Evolutionary conservation across 306 rosid species (phyloP), one percentile per base, ranked within the genome.

Genomic region (Luffa aegyptiaca): DNA sequence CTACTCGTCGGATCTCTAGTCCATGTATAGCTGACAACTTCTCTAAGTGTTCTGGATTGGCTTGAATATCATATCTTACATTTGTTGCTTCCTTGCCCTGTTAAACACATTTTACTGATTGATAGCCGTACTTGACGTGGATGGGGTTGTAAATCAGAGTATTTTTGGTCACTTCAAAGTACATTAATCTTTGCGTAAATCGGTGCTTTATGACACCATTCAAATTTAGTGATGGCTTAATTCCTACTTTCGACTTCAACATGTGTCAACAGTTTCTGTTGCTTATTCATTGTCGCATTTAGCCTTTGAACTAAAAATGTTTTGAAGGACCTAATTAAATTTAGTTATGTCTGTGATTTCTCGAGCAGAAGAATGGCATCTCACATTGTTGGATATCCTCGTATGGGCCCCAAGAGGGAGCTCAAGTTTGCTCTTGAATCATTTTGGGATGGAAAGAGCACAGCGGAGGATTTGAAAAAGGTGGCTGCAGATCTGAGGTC

Each of bases 371-470:
- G 88, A 5, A 89, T 88, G 96, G 85, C 97, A 31, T 92, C 97
- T 81, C 96, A 92, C 84, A 84, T 92, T 81, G 91, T 92, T 80
- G 97, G 97, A 48, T 91, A 90, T 85, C 97, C 97, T 74, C 92
- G 96, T 75, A 82, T 92, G 90, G 97, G 97, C 68, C 96, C 97
- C 65, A 92, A 92, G 90, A 89, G 97, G 79, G 93, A 90, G 86
- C 88, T 90, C 65, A 90, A 90, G 84, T 90, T 90, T 83, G 88
- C 91, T 71, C 81, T 92, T 86, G 97, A 92, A 77, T 92, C 96
- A n/a, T 92, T 90, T 82, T 92, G 97, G 97, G 96, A 92, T 79
- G 92, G 93, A 41, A 92, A 90, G 88, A 90, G 84, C 76, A 83
- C 86, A 33, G 90, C 96, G 0, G 90, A 87, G 18, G 92, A 89